These are phyloP conservation scores for Blastocystis sp. DNA, from an alignment of 352 stramenopile genomes.

Conservation along the genomic window DNA sequence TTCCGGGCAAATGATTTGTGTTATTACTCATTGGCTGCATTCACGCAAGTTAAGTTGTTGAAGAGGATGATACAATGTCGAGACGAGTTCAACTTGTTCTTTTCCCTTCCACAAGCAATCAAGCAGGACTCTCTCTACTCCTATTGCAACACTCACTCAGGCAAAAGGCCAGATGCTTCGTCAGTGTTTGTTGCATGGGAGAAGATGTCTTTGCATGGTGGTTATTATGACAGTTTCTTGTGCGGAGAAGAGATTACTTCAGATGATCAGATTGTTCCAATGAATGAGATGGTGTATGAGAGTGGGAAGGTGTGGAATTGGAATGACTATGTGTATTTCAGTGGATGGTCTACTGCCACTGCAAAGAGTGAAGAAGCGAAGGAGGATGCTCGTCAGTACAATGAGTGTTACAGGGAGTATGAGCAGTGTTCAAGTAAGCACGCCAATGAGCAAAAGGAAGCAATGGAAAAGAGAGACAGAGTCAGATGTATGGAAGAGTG, in stretches of 20 bases:
- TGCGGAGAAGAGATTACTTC: neutral
- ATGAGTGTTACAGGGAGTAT: neutral
- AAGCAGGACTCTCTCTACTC: neutral
- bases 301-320: neutral
- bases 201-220: neutral
- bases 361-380: neutral
- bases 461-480: too few species aligned
- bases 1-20: neutral
- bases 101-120: neutral
- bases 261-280: neutral
- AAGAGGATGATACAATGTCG: neutral
- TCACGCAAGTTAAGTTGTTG: too few species aligned
- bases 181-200: neutral
- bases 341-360: too few species aligned
- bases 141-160: neutral
- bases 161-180: neutral
- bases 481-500: too few species aligned
- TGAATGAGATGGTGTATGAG: neutral
- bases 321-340: neutral
- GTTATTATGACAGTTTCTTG: neutral
- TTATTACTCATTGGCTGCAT: neutral
- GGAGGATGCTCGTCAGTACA: neutral
- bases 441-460: too few species aligned
- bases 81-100: neutral
- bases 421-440: neutral